Evolutionary conservation across 345 rosid genomes (phyloP).

Genomic region (Citropsis articulata): DNA sequence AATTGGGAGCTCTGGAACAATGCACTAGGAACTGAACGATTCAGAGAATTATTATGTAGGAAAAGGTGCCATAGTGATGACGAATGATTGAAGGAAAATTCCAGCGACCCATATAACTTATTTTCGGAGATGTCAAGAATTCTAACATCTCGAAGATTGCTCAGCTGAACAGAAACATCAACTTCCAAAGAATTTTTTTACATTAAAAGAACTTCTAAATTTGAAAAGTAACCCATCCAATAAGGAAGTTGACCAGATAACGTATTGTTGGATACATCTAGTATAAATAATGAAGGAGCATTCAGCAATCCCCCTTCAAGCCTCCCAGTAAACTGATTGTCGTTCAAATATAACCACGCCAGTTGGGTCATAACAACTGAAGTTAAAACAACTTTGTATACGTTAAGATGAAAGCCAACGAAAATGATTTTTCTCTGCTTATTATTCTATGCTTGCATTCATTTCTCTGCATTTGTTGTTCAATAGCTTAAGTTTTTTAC

Average conservation of each 20-base stretch:
- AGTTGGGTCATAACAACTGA: no score
- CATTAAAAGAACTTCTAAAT: no score
- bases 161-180: not conserved
- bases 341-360: not conserved
- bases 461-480: no score
- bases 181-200: not conserved
- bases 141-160: not conserved
- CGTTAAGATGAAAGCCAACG: no score
- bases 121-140: not conserved
- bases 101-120: not conserved
- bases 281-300: not conserved
- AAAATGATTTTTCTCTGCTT: no score
- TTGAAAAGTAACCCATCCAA: no score
- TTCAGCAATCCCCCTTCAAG: not conserved
- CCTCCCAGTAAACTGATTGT: not conserved
- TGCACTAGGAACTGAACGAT: not conserved
- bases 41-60: not conserved
- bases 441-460: no score
- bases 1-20: not conserved
- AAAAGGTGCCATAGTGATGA: not conserved
- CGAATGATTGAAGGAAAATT: not conserved
- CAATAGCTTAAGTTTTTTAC: no score
- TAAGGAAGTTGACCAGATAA: not conserved
- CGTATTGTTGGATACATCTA: not conserved
- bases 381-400: no score